Evolutionary conservation across 2,329 filamentous ascomycete species (phyloP), one percentile per base, ranked within the genome.

Genomic region (Colletotrichum destructivum): DNA sequence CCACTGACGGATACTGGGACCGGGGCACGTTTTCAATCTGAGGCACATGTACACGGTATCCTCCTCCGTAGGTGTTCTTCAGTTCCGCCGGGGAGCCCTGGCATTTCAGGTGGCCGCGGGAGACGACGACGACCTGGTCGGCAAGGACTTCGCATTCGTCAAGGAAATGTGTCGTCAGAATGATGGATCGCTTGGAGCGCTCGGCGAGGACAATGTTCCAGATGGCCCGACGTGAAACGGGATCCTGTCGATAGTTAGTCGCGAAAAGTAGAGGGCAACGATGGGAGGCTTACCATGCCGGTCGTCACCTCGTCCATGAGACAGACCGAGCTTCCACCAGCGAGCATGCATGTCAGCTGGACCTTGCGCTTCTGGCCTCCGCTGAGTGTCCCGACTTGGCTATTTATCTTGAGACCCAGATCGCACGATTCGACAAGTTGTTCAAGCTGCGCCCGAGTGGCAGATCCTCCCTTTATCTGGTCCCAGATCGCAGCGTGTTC

Each of bases 351-450:
- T 1, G 91, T 92, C 5, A 95, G 83, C 78, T 95, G 92, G 7
- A 94, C 84, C 78, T 94, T 94, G 57, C 92, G 84, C 81, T 94
- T 94, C 80, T 94, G 92, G 2, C 92, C 92, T n/a, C 93, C 93
- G 57, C 91, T 93, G 4, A 94, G 82, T 4, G 90, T 93, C 75
- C 87, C 87, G 0, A 91, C 86, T 69, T 84, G 83, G 16, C 87
- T 42, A 3, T 42, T 42, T 2, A 42, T 42, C 11, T 42, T 42
- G 40, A 42, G 9, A 15, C 40, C 16, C 77, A 92, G n/a, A 75
- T 76, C 55, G 76, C 91, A 92, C 12, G 86, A 87, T 9, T 81
- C 81, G 46, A 92, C 87, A 12, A 92, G 82, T 13, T 85, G 79
- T 51, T 78, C 76, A 21, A 85, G 81, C 57, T 88, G 85, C 12